Conservation (phyloP, 768 basidiomycete species). For the Boletus sp. region DNA sequence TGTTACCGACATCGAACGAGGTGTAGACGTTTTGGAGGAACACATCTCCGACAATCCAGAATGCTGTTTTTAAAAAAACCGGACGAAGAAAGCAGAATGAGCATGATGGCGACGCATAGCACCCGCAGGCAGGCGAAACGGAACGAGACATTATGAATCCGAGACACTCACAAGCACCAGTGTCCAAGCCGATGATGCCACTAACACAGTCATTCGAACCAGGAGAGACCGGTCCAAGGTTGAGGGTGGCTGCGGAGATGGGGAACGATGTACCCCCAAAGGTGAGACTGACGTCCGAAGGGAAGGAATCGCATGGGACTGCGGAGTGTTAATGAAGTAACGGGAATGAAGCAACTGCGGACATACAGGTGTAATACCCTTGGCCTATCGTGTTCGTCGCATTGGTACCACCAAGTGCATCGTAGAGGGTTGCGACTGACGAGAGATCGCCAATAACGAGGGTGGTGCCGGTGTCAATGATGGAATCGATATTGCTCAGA, state of each 20-base stretch:
- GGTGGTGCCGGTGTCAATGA: slow-evolving; percentile 25
- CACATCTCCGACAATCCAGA: slow-evolving; percentile 21
- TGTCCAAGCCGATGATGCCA: slow-evolving; percentile 19
- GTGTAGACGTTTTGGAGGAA: slow-evolving; percentile 45
- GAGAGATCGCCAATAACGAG: slow-evolving; percentile 5
- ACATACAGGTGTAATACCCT: slow-evolving; percentile 34
- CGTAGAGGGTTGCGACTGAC: slow-evolving; percentile 19
- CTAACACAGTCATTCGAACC: slow-evolving; percentile 32
- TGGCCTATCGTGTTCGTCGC: slow-evolving; percentile 14
- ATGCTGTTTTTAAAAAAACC: slow-evolving; percentile 1
- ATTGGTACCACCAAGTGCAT: slow-evolving; percentile 23
- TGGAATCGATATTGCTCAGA: slow-evolving; percentile 1
- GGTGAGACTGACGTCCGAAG: slow-evolving; percentile 25
- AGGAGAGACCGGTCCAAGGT: slow-evolving; percentile 31
- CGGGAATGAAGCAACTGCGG: slow-evolving; percentile 7
- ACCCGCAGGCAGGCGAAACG: not conserved
- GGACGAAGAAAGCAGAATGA: not conserved
- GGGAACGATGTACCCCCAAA: slow-evolving; percentile 37
- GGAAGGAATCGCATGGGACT: slow-evolving; percentile 31
- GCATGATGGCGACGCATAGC: slow-evolving; percentile 1
- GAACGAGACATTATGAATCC: not conserved
- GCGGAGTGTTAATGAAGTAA: not conserved
- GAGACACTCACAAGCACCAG: not conserved
- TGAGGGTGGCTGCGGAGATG: slow-evolving; percentile 33
- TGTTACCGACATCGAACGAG: slow-evolving; percentile 35